Evolutionary conservation across 2,329 filamentous ascomycete genomes (phyloP), one percentile per base, ranked within the genome.

Genomic region (Stylonectria norvegica): DNA sequence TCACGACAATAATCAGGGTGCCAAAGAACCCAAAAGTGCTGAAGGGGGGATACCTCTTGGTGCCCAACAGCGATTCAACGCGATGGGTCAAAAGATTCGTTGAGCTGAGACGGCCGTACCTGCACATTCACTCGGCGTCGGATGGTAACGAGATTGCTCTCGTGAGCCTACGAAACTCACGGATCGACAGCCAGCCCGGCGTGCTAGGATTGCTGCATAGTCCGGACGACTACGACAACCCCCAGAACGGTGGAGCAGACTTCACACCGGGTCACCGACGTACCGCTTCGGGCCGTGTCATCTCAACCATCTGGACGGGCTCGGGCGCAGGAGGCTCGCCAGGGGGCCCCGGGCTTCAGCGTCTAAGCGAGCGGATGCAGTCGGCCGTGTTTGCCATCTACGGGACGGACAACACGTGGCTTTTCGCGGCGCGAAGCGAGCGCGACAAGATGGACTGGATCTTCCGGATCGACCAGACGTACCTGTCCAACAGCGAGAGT

Each of bases 371-470:
- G 57, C 64, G 79, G 64, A 69, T 76, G 63, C 76, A 79, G 55
- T 76, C 81, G 4, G 85, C 86, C 50, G 86, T 97, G 28, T 98
- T 95, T 73, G 93, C 93, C 10, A 80, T 98, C 36, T 98, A 97
- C 60, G 91, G 88, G 29, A 87, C 85, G 44, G 86, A 93, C 63
- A 96, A 96, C 65, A 95, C 90, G 20, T 98, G 90, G 78, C 73
- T 98, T 28, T 97, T 98, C 64, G 88, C 89, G 11, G 87, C 89
- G 17, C 77, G 89, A 43, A 91, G 82, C 56, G 91, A 96, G 69
- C 78, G 83, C 34, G 90, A 96, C 64, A 95, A 96, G 72, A 84
- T 90, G 54, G 93, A 97, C 63, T 98, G 93, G 93, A 95, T 98
- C 54, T 78, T 94, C 64, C 85, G 86, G 58, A 89, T 98, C 54